Evolutionary conservation across 305 asterid species (phyloP), one percentile per base, ranked within the genome.

Genomic region (Nicotiana rustica): DNA sequence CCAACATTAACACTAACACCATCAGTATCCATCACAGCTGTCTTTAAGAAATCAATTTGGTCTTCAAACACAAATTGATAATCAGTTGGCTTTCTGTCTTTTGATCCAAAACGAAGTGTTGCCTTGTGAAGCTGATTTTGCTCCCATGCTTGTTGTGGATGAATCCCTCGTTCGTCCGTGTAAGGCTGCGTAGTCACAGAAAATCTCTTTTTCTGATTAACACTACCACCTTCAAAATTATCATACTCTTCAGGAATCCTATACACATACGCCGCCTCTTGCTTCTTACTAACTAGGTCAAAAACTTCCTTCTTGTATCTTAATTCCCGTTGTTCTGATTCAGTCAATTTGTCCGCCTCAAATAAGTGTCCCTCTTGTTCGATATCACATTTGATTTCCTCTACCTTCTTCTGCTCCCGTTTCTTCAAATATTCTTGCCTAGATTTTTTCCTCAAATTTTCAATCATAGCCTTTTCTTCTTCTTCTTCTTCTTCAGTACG

Each of bases 81-180:
- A 64, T 90, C 91, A 31, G 92, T 92, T 77, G 84, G 67, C 87
- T 88, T 87, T 79, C 77, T 86, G 84, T 92, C 89, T 86, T 86
- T 90, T 10, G 93, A 89, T 77, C 92, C 93, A 88, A 81, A 92
- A 59, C 91, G 86, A 36, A 91, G 89, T 38, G 90, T 92, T 73
- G 92, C 97, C 84, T 88, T 92, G 80, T 89, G 90, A 59, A 89
- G 88, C 88, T 93, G 94, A 84, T 89, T 89, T 19, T 89, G 90
- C 84, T 92, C 93, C 94, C 97, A 91, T 4, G 94, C 93, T 88
- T 90, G 93, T 84, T 91, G 95, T 78, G 90, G 87, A n/a, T 59
- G 64, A 59, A 59, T 59, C 25, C 6, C 25, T 3, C 8, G 10
- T 59, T 59, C 64, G 85, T 91, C 94, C 89, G 91, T 89, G 85